Evolutionary conservation across 306 rosid genomes (phyloP).

Genomic region (Citrullus amarus): DNA sequence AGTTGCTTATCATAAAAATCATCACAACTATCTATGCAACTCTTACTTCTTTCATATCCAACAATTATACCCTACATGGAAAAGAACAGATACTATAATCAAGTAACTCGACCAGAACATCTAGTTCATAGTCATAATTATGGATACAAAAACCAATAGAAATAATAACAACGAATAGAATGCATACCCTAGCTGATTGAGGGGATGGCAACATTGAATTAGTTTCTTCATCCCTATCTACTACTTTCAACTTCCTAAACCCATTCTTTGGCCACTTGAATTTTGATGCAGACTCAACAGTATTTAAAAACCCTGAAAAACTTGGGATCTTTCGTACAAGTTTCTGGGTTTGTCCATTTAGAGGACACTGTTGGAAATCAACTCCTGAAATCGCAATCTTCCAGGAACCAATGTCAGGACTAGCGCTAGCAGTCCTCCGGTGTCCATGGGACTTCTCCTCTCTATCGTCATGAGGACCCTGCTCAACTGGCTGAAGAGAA

Average conservation of each 20-base stretch:
- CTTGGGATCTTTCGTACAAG: slow-evolving; percentile 76
- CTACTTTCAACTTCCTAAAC: slow-evolving; percentile 60
- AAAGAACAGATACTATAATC: background rate
- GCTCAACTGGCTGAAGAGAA: slow-evolving; percentile 23
- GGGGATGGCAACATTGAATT: slow-evolving; percentile 31
- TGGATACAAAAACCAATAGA: background rate
- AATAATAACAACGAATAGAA: slow-evolving; percentile 10
- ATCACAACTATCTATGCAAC: slow-evolving; percentile 49
- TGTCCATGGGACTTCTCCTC: slow-evolving; percentile 54
- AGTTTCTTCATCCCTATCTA: slow-evolving; percentile 34
- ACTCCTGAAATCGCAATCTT: slow-evolving; percentile 60
- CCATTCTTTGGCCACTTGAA: slow-evolving; percentile 71
- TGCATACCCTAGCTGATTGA: slow-evolving; percentile 50
- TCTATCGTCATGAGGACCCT: slow-evolving; percentile 16
- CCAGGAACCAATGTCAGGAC: slow-evolving; percentile 70
- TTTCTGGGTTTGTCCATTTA: slow-evolving; percentile 24
- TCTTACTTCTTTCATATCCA: slow-evolving; percentile 54
- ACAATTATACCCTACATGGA: slow-evolving; percentile 31
- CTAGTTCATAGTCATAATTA: background rate
- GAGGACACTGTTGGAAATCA: slow-evolving; percentile 21
- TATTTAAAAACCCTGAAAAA: slow-evolving; percentile 63
- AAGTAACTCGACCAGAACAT: background rate
- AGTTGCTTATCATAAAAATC: slow-evolving; percentile 67
- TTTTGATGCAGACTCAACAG: slow-evolving; percentile 54
- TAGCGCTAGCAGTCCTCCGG: slow-evolving; percentile 90